A percentile compares a stretch with the other conserved stretches of the same genome.
Evolutionary conservation across 2,329 filamentous ascomycete species (phyloP).

Genomic region (Ophiostoma perfectum): DNA sequence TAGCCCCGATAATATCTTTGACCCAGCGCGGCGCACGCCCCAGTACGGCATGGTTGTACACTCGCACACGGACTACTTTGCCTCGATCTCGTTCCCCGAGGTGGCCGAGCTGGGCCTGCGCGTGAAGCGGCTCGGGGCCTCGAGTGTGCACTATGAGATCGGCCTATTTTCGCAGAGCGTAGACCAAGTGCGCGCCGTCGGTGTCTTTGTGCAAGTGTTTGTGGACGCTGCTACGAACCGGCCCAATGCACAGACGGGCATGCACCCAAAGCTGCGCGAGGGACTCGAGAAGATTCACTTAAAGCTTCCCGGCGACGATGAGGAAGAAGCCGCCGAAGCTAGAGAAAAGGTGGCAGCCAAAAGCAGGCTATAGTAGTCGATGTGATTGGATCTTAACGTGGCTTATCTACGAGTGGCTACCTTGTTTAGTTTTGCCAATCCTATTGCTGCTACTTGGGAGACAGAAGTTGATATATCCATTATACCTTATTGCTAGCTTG

Average conservation of each 20-base stretch:
- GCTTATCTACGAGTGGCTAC: too few relatives aligned
- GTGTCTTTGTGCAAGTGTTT: conserved; percentile 82
- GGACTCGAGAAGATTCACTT: conserved; percentile 55
- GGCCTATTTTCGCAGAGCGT: conserved; percentile 74
- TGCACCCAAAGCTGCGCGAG: conserved; percentile 53
- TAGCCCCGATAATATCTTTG: conserved; percentile 58
- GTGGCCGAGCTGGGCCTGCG: conserved; percentile 75
- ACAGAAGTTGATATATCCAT: too few relatives aligned
- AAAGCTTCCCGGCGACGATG: conserved; percentile 19
- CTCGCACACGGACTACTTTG: conserved; percentile 79
- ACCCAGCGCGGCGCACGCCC: conserved; percentile 58
- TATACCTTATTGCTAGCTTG: too few relatives aligned
- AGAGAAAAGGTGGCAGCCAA: background rate
- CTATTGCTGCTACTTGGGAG: too few relatives aligned
- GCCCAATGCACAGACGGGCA: conserved; percentile 56
- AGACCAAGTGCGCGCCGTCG: conserved; percentile 73
- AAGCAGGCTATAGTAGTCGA: too few relatives aligned
- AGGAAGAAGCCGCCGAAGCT: conserved; percentile 8
- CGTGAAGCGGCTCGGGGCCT: conserved; percentile 76
- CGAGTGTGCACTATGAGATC: conserved; percentile 85
- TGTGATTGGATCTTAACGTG: too few relatives aligned
- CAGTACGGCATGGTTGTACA: conserved; percentile 82
- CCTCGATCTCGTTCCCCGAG: conserved; percentile 73
- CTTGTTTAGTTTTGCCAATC: too few relatives aligned
- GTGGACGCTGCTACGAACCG: conserved; percentile 68